Evolutionary conservation across 192 early-diverging fungal species (phyloP).

Genomic region (Coemansia sp.): DNA sequence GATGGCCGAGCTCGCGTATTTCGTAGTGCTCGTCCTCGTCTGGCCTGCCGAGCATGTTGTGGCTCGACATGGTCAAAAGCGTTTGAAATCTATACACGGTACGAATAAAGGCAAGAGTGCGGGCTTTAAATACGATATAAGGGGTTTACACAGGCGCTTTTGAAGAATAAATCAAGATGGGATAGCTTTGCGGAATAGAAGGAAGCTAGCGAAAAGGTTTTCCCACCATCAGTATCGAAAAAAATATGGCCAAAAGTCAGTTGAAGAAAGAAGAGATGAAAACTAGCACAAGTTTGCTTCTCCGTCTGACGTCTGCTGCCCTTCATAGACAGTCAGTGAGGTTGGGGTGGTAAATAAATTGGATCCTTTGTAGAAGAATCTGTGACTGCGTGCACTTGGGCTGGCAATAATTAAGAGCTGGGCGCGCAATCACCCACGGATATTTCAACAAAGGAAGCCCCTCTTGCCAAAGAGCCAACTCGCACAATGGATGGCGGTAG

Average conservation of each 20-base stretch:
- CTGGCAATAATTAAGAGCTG: background rate
- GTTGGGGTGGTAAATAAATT: background rate
- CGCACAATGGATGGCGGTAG: background rate
- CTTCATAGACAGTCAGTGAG: background rate
- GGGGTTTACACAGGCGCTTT: background rate
- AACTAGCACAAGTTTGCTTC: background rate
- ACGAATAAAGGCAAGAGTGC: background rate
- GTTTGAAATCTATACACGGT: background rate
- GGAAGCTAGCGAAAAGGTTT: background rate
- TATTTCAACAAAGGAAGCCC: background rate
- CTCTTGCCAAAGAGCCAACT: no score
- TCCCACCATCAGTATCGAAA: background rate
- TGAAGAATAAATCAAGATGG: background rate
- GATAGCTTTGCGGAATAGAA: background rate
- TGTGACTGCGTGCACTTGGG: background rate
- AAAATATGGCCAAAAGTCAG: background rate
- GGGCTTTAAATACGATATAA: background rate
- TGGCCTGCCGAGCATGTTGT: conserved; percentile 19
- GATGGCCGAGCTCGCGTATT: conserved; percentile 38
- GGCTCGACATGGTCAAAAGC: conserved; percentile 25
- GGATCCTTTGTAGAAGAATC: conserved; percentile 6
- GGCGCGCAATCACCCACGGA: conserved; percentile 4
- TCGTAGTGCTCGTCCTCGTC: conserved; percentile 54
- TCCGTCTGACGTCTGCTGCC: background rate
- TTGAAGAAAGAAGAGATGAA: background rate